phyloP scores from a whole-genome alignment of 2,329 filamentous ascomycete species.

The Dothiorella sarmentorum region DNA sequence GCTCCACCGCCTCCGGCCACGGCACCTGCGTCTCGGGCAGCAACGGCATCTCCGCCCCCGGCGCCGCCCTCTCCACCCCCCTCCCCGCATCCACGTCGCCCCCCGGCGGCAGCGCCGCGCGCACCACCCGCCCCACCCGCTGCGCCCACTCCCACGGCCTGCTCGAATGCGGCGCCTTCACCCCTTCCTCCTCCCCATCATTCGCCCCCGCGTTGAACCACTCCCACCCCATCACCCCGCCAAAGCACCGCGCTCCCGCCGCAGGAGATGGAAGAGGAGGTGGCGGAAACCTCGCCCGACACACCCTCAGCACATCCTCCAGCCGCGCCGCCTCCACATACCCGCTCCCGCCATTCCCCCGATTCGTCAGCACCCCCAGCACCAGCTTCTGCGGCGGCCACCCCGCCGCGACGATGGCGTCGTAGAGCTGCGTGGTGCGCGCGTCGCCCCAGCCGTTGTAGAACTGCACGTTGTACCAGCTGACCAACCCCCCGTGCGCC shows the following conservation, averaged over 20 bases:
- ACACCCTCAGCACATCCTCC: constrained; percentile 53
- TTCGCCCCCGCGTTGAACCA: constrained; percentile 70
- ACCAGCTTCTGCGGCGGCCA: constrained; percentile 74
- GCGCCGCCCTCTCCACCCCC: neutral
- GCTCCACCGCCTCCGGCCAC: constrained; percentile 43
- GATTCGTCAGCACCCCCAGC: constrained; percentile 75
- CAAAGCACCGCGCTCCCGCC: constrained; percentile 56
- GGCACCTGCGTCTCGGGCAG: constrained; percentile 34
- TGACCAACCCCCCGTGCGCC: constrained; percentile 50
- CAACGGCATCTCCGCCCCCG: constrained; percentile 22
- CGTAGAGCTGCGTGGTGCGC: constrained; percentile 49
- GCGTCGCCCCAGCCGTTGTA: constrained; percentile 86
- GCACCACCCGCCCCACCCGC: constrained; percentile 54
- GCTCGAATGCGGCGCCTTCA: constrained; percentile 50
- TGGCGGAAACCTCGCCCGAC: constrained; percentile 54
- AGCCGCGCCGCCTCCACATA: constrained; percentile 57
- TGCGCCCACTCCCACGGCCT: constrained; percentile 75
- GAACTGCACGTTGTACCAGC: constrained; percentile 90
- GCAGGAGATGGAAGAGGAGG: neutral
- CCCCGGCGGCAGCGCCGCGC: constrained; percentile 25
- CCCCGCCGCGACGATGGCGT: constrained; percentile 57
- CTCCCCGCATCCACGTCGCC: constrained; percentile 25
- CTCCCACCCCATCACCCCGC: constrained; percentile 93
- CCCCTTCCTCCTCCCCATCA: constrained; percentile 41
- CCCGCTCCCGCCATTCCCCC: constrained; percentile 63